Evolutionary conservation across 768 basidiomycete species (phyloP).

Genomic region (Terana coerulea): DNA sequence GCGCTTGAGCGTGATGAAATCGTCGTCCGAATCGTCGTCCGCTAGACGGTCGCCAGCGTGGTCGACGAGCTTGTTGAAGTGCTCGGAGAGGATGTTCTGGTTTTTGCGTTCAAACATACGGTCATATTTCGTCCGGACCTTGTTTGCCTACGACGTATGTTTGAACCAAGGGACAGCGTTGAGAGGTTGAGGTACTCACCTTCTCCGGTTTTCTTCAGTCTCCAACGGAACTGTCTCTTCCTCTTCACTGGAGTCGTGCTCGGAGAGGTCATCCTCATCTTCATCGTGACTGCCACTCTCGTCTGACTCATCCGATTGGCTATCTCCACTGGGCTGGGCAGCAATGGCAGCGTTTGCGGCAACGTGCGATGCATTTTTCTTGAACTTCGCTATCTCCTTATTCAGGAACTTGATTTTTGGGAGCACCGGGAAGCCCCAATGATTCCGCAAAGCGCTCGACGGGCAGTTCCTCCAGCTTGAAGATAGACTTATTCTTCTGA

Average conservation of each 20-base stretch:
- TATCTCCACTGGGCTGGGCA: constrained; percentile 7
- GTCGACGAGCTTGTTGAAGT: constrained; percentile 86
- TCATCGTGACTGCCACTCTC: constrained; percentile 23
- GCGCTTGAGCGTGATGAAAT: constrained; percentile 94
- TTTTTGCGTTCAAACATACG: constrained; percentile 97
- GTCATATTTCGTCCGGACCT: constrained; percentile 90
- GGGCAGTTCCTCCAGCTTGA: constrained; percentile 81
- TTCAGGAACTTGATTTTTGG: constrained; percentile 89
- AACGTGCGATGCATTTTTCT: constrained; percentile 67
- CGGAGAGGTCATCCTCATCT: constrained; percentile 19
- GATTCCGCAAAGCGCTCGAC: constrained; percentile 83
- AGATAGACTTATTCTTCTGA: constrained; percentile 91
- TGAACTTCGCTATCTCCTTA: constrained; percentile 63
- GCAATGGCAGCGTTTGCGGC: constrained; percentile 26
- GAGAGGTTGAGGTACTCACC: neutral
- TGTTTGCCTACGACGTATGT: too few species aligned
- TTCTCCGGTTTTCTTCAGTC: neutral
- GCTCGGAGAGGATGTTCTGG: constrained; percentile 85
- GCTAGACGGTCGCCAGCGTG: constrained; percentile 44
- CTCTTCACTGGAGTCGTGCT: constrained; percentile 22
- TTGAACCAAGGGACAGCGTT: too few species aligned
- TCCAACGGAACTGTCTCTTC: constrained; percentile 26
- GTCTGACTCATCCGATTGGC: constrained; percentile 14
- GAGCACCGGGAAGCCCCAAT: constrained; percentile 89
- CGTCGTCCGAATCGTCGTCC: constrained; percentile 55